phyloP scores from a whole-genome alignment of 768 basidiomycete species.

The Mycena polygramma region DNA sequence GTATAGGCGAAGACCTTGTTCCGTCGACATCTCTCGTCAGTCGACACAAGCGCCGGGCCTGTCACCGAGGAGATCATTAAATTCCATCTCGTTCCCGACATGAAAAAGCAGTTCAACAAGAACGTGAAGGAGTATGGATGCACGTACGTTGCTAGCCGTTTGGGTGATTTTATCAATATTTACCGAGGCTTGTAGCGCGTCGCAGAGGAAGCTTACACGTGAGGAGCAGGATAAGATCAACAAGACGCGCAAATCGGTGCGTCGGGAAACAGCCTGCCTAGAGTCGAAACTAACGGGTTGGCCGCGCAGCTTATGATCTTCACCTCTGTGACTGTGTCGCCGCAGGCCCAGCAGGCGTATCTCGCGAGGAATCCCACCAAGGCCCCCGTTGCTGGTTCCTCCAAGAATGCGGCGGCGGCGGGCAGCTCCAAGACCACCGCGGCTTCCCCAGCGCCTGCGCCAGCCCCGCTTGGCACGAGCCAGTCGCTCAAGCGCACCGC shows the following conservation, averaged over 20 bases:
- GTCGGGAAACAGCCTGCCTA: not conserved
- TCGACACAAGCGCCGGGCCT: conserved; percentile 42
- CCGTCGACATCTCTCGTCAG: conserved; percentile 42
- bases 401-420: conserved; percentile 6
- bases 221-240: conserved; percentile 48
- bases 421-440: conserved; percentile 12
- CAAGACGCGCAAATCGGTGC: conserved; percentile 47
- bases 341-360: conserved; percentile 30
- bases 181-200: conserved; percentile 34
- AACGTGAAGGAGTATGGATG: conserved; percentile 46
- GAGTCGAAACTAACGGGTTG: conserved; percentile 6
- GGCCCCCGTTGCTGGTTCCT: not conserved
- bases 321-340: conserved; percentile 36
- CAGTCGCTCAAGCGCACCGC: conserved; percentile 29
- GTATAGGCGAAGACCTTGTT: conserved; percentile 41
- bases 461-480: conserved; percentile 21
- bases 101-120: conserved; percentile 46
- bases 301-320: conserved; percentile 34
- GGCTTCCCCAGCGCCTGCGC: not conserved
- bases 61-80: conserved; percentile 45
- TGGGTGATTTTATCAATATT: not conserved
- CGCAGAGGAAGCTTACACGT: conserved; percentile 43
- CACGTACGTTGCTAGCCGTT: conserved; percentile 40
- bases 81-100: conserved; percentile 50
- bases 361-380: conserved; percentile 32